Conservation (phyloP, 805 yeast species). For the Suhomyces sp. region DNA sequence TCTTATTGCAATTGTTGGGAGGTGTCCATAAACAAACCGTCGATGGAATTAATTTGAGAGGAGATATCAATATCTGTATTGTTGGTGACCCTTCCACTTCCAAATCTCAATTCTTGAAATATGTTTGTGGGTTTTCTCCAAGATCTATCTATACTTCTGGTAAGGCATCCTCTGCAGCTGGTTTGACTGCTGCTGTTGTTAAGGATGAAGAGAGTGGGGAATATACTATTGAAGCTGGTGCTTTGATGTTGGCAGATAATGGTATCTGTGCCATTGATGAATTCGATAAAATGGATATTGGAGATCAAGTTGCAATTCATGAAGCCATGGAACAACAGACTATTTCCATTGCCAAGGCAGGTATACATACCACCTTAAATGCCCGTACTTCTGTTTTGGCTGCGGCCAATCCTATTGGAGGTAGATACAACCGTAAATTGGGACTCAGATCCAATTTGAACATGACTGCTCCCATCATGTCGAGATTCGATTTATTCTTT, state of each 20-base stretch:
- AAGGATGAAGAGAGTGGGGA: constrained; percentile 97
- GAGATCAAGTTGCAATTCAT: constrained; percentile 97
- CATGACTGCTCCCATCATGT: constrained; percentile 99
- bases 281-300: constrained; percentile 94
- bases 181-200: constrained; percentile 96
- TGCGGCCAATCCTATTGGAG: constrained; percentile 99
- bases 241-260: constrained; percentile 95
- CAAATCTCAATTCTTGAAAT: constrained; percentile 91
- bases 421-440: constrained; percentile 85
- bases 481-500: constrained; percentile 93
- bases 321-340: constrained; percentile 99
- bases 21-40: constrained; percentile 94
- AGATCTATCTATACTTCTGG: constrained; percentile 97
- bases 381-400: constrained; percentile 96
- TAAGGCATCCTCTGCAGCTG: constrained; percentile 98
- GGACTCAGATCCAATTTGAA: constrained; percentile 83
- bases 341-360: constrained; percentile 97
- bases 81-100: constrained; percentile 99
- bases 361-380: constrained; percentile 95
- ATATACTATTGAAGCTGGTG: constrained; percentile 97
- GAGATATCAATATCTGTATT: constrained; percentile 93
- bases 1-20: constrained; percentile 82
- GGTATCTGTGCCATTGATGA: constrained; percentile 99
- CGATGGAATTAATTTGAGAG: constrained; percentile 93
- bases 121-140: constrained; percentile 87